phyloP scores from a whole-genome alignment of 2,329 filamentous ascomycete species.

The Colletotrichum eremochloae region DNA sequence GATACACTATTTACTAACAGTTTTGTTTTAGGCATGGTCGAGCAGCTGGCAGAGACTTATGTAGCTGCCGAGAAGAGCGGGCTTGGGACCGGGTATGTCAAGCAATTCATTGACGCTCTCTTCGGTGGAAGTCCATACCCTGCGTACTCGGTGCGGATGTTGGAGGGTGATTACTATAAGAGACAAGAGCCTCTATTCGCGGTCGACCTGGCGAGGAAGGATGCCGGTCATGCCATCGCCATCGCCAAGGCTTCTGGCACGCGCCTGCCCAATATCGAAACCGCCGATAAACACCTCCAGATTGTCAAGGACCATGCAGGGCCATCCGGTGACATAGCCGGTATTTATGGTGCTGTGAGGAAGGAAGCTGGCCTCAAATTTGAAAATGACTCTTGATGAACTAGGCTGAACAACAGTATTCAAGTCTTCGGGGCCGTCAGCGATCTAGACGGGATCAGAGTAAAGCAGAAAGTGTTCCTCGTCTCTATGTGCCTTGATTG shows the following conservation, averaged over 20 bases:
- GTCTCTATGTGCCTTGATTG: background rate
- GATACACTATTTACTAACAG: too few species aligned
- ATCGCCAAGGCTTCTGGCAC: slow-evolving; percentile 75
- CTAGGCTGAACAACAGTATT: background rate
- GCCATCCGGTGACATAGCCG: slow-evolving; percentile 81
- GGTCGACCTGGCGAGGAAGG: slow-evolving; percentile 86
- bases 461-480: background rate
- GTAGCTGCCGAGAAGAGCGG: slow-evolving; percentile 85
- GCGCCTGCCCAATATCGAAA: slow-evolving; percentile 73
- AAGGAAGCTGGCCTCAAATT: slow-evolving; percentile 81
- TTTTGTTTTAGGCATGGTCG: slow-evolving; percentile 76
- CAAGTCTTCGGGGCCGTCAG: too few species aligned
- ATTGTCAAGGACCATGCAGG: slow-evolving; percentile 77
- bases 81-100: slow-evolving; percentile 77
- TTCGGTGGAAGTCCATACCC: slow-evolving; percentile 79
- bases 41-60: slow-evolving; percentile 83
- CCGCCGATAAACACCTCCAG: slow-evolving; percentile 77
- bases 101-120: slow-evolving; percentile 78
- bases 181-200: slow-evolving; percentile 85
- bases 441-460: background rate
- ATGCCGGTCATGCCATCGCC: slow-evolving; percentile 79
- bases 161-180: slow-evolving; percentile 80
- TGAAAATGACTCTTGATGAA: slow-evolving; percentile 66
- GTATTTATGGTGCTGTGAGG: slow-evolving; percentile 85
- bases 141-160: slow-evolving; percentile 81